Conservation (phyloP, 352 stramenopile genomes). For the Globisporangium abappressorium region DNA sequence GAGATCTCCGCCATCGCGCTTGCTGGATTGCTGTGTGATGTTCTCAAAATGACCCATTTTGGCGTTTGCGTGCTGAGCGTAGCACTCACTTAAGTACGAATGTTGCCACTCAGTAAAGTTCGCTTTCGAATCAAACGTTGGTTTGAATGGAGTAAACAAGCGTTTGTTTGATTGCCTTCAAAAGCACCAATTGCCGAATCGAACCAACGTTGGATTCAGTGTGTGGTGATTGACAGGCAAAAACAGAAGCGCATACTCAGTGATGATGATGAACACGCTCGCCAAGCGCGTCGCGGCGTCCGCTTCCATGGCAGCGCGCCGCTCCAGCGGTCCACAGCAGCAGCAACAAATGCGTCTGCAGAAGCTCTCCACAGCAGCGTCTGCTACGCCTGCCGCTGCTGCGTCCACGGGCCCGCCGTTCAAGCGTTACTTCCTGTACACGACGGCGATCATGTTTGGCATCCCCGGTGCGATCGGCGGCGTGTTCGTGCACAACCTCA, state of each 20-base stretch:
- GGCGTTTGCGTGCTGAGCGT: no score
- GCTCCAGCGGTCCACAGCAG: neutral
- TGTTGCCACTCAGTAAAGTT: neutral
- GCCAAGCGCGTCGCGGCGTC: slow-evolving; percentile 1
- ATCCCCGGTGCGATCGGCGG: slow-evolving; percentile 55
- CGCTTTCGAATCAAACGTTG: neutral
- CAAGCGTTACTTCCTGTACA: slow-evolving; percentile 73
- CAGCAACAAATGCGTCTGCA: slow-evolving; percentile 4
- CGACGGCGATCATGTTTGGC: slow-evolving; percentile 78
- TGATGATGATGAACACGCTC: slow-evolving; percentile 5
- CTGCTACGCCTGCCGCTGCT: neutral
- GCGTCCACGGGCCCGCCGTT: slow-evolving; percentile 36
- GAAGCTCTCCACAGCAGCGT: slow-evolving; percentile 17
- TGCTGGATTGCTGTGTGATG: neutral
- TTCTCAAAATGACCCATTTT: neutral
- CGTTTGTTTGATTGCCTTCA: neutral
- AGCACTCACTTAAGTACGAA: neutral
- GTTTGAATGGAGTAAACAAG: neutral
- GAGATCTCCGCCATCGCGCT: slow-evolving; percentile 39
- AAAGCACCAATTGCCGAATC: neutral
- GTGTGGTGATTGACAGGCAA: slow-evolving; percentile 8
- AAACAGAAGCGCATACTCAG: neutral
- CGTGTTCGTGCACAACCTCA: slow-evolving; percentile 83
- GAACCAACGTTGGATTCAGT: slow-evolving; percentile 9
- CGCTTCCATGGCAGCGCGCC: neutral